These are phyloP conservation scores for Phytophthora melonis DNA, from an alignment of 352 stramenopile genomes.

Conservation along the genomic window DNA sequence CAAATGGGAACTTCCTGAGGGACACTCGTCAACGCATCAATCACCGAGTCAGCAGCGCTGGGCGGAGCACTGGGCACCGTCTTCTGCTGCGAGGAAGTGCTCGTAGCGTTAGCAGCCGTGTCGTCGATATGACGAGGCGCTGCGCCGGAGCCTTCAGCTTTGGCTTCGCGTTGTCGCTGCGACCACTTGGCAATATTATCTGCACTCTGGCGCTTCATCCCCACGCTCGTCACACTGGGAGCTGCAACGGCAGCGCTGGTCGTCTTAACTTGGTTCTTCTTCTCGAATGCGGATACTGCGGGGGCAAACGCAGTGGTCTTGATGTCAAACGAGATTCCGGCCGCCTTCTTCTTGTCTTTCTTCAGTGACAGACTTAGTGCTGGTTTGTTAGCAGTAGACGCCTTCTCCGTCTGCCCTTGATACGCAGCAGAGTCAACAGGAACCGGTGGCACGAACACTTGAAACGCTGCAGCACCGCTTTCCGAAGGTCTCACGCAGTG, in stretches of 20 bases:
- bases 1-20: conserved; percentile 78
- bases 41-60: conserved; percentile 28
- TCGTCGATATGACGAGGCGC: neutral
- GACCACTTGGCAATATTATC: conserved; percentile 89
- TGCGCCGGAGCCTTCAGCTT: conserved; percentile 8
- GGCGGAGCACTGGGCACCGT: neutral
- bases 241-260: conserved; percentile 1
- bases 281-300: conserved; percentile 12
- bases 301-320: conserved; percentile 49
- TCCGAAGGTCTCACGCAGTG: conserved; percentile 38
- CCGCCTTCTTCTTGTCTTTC: conserved; percentile 71
- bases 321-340: conserved; percentile 66
- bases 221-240: conserved; percentile 26
- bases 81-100: conserved; percentile 1
- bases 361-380: conserved; percentile 54
- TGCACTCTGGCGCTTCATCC: conserved; percentile 79
- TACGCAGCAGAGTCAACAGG: conserved; percentile 60
- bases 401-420: conserved; percentile 25
- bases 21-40: conserved; percentile 54
- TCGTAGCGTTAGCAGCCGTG: neutral
- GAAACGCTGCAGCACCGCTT: conserved; percentile 49
- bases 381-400: conserved; percentile 26
- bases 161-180: conserved; percentile 53
- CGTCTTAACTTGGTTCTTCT: neutral
- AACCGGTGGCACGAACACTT: conserved; percentile 52